Conservation (phyloP, 2,329 filamentous ascomycete genomes). For the Sarocladium kiliense region DNA sequence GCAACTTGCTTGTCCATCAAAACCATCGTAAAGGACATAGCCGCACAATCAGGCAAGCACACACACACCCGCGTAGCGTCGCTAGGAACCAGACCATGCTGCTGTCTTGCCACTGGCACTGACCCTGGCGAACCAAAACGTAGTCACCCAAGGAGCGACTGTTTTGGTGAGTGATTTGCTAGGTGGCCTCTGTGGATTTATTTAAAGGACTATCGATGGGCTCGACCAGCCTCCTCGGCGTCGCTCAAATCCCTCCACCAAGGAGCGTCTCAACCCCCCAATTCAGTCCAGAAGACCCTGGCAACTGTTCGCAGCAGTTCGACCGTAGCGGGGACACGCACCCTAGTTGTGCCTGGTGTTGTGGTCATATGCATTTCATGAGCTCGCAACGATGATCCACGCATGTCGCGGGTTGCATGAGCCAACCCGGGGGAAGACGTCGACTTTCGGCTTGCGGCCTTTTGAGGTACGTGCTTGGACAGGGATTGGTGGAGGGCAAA, state of each 20-base stretch:
- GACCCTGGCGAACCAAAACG: neutral
- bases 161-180: neutral
- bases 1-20: too few species aligned
- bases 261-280: neutral
- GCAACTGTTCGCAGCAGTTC: neutral
- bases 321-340: neutral
- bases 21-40: too few species aligned
- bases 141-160: neutral
- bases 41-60: neutral
- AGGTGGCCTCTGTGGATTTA: neutral
- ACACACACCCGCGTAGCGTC: neutral
- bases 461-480: neutral
- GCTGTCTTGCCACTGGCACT: neutral
- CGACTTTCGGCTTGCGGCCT: neutral
- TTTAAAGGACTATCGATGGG: neutral
- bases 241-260: neutral
- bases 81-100: neutral
- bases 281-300: neutral
- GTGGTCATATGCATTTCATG: neutral
- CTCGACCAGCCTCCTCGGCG: neutral
- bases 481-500: neutral
- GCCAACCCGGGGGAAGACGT: neutral
- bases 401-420: neutral
- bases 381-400: neutral
- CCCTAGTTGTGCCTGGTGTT: neutral